phyloP scores from a whole-genome alignment of 352 stramenopile species.

The Globisporangium rhizosaccharum region DNA sequence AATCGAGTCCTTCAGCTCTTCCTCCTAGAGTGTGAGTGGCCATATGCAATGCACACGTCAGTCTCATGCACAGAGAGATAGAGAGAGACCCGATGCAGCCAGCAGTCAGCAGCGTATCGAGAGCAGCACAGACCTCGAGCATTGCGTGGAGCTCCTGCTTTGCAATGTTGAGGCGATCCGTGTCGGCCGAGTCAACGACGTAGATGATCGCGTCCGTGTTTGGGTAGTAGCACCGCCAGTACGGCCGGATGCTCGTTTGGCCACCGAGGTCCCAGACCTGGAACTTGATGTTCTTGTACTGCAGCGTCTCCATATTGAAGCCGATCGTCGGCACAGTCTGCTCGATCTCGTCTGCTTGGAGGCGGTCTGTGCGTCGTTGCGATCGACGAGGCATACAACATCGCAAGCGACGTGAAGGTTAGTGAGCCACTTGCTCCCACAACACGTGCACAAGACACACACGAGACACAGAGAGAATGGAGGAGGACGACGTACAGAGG shows the following conservation, averaged over 20 bases:
- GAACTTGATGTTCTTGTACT: slow-evolving; percentile 95
- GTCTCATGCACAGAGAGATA: background rate
- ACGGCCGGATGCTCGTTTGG: slow-evolving; percentile 99
- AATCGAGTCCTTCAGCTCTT: slow-evolving; percentile 98
- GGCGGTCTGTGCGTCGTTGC: slow-evolving; percentile 37
- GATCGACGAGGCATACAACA: no score
- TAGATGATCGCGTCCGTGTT: slow-evolving; percentile 98
- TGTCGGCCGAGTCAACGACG: slow-evolving; percentile 95
- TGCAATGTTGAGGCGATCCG: slow-evolving; percentile 96
- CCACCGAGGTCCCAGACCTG: slow-evolving; percentile 99
- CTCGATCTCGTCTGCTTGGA: slow-evolving; percentile 93
- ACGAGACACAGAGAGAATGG: background rate
- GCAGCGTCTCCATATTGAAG: slow-evolving; percentile 94
- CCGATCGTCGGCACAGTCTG: slow-evolving; percentile 99
- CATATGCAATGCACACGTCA: background rate
- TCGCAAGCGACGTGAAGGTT: background rate
- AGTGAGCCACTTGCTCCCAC: background rate
- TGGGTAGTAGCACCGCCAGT: slow-evolving; percentile 99
- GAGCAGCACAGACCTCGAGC: slow-evolving; percentile 76
- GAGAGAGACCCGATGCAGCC: background rate
- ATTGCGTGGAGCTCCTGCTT: slow-evolving; percentile 97
- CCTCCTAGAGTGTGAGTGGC: slow-evolving; percentile 71
- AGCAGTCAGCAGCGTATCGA: background rate
- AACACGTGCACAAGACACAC: slow-evolving; percentile 1
- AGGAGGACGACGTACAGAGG: slow-evolving; percentile 79